Conservation (phyloP, 306 rosid genomes). For the Casuarina glauca region DNA sequence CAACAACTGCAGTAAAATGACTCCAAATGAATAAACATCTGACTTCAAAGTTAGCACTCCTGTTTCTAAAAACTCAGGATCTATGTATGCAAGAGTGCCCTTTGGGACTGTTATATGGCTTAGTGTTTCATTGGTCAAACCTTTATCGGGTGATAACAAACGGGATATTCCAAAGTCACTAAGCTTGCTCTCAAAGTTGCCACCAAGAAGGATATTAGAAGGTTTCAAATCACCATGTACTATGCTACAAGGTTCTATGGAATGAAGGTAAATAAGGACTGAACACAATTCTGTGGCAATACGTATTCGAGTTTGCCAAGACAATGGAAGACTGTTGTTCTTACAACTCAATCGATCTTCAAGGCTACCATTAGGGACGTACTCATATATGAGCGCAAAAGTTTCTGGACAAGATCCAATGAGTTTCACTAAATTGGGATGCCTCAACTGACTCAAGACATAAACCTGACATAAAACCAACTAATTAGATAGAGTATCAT, state of each 20-base stretch:
- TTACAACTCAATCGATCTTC: constrained; percentile 53
- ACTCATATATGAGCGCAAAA: constrained; percentile 48
- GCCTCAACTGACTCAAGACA: constrained; percentile 53
- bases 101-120: constrained; percentile 37
- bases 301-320: constrained; percentile 56
- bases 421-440: constrained; percentile 51
- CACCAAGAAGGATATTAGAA: constrained; percentile 47
- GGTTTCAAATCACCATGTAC: constrained; percentile 63
- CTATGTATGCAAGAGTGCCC: constrained; percentile 50
- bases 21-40: constrained; percentile 55
- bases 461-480: constrained; percentile 34
- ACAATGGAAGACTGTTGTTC: constrained; percentile 47
- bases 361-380: constrained; percentile 53
- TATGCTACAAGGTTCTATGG: constrained; percentile 42
- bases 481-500: not conserved
- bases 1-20: constrained; percentile 43
- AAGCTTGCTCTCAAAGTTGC: constrained; percentile 42
- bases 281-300: constrained; percentile 51
- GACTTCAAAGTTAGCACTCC: constrained; percentile 53
- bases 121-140: constrained; percentile 28
- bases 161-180: constrained; percentile 59
- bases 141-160: constrained; percentile 28
- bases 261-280: constrained; percentile 50
- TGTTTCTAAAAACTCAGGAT: constrained; percentile 47
- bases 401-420: constrained; percentile 54